A percentile compares a stretch with the other conserved stretches of the same genome.
phyloP scores from a whole-genome alignment of 148 eudicot species.

The Beta vulgaris region DNA sequence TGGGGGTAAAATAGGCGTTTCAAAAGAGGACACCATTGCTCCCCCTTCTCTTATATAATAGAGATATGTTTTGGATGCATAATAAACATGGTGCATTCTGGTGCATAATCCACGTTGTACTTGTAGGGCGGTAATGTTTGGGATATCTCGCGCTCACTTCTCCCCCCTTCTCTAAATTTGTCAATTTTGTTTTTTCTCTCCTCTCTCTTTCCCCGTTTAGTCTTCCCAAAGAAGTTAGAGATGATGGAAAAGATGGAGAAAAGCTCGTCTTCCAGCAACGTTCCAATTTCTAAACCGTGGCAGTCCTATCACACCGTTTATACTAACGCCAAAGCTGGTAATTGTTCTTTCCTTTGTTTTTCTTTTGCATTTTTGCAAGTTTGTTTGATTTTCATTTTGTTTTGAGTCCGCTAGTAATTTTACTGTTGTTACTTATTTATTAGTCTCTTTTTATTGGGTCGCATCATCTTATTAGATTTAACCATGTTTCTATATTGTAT shows the following conservation, averaged over 20 bases:
- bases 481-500: too few species aligned
- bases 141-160: neutral
- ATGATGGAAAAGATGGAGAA: neutral
- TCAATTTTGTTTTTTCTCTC: neutral
- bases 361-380: neutral
- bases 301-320: slow-evolving; percentile 81
- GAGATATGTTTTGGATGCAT: too few species aligned
- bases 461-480: too few species aligned
- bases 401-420: neutral
- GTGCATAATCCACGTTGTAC: too few species aligned
- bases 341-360: neutral
- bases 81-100: too few species aligned
- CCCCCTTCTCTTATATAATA: too few species aligned
- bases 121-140: too few species aligned
- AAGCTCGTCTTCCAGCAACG: slow-evolving; percentile 24
- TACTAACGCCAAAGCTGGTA: slow-evolving; percentile 97
- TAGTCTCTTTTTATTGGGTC: too few species aligned
- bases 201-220: neutral
- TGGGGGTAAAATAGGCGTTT: too few species aligned
- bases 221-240: neutral
- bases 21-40: too few species aligned
- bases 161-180: too few species aligned
- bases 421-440: neutral
- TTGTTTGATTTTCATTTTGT: neutral
- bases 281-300: slow-evolving; percentile 65